Evolutionary conservation across 805 yeast genomes (phyloP).

Genomic region (Monosporozyma yasuniensis): DNA sequence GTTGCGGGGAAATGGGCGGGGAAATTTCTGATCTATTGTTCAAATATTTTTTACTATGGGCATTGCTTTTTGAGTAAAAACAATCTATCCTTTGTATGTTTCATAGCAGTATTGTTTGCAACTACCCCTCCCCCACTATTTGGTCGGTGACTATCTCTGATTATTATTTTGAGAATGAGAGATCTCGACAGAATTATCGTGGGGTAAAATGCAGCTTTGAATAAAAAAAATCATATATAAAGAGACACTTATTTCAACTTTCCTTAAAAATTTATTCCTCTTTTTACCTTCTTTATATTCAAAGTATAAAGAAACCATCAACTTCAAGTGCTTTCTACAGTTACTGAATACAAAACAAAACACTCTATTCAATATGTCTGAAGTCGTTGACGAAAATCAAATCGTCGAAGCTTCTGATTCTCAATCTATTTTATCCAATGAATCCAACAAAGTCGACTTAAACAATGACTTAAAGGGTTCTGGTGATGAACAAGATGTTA

Average conservation of each 20-base stretch:
- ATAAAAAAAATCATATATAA: background rate
- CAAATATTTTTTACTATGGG: no score
- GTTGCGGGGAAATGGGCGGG: background rate
- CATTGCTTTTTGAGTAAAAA: background rate
- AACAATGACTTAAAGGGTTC: background rate
- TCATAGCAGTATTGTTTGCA: background rate
- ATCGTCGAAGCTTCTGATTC: slow-evolving; percentile 3
- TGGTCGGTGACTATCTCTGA: no score
- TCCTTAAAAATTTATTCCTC: background rate
- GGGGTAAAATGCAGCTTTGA: background rate
- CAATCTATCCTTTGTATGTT: no score
- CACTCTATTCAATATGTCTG: background rate
- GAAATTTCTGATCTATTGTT: background rate
- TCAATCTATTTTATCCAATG: slow-evolving; percentile 3
- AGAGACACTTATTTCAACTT: background rate
- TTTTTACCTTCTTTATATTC: background rate
- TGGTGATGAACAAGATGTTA: background rate
- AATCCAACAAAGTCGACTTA: slow-evolving; percentile 1
- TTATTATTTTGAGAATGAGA: no score
- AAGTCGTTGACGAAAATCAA: slow-evolving; percentile 4
- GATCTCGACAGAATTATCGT: background rate
- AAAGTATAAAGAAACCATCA: background rate
- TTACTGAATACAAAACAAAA: background rate
- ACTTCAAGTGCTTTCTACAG: background rate
- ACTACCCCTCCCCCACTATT: no score